Evolutionary conservation across 2,329 filamentous ascomycete species (phyloP), one percentile per base, ranked within the genome.

Genomic region (Ceratocystis smalleyi): DNA sequence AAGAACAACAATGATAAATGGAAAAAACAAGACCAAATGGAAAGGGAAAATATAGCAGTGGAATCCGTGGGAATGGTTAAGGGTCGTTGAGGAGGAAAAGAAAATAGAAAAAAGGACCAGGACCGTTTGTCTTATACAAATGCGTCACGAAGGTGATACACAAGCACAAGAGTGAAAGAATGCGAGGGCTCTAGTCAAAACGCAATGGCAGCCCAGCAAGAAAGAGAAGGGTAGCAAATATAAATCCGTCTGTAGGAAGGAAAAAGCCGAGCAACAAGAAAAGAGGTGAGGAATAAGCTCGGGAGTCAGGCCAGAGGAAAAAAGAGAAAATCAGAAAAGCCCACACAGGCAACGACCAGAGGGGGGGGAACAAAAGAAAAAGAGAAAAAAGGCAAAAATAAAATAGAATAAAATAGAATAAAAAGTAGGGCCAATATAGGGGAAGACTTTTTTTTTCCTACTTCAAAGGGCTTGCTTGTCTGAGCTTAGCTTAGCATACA

Each of bases 281-380:
- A 57, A 35, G 24, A n/a, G 27, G 27, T 32, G 54, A 57, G 19
- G 27, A 54, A 57, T 57, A 57, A 19, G 24, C 54, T 35, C 8
- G 47, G 49, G 49, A 54, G 54, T 63, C 22, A 59, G 51, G 45
- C 54, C 54, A 57, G 62, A 43, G 49, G 45, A 62, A 63, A 57
- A 43, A 43, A 55, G 43, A 43, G 62, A 63, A 63, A 63, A 30
- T 57, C 55, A 43, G 12, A 57, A 63, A 27, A 63, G 62, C 43
- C 47, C 47, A 57, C 12, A 55, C 27, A 57, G 24, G 19, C 27
- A 57, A 24, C 27, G 47, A 51, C 47, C 35, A 40, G 19, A 19
- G 45, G 8, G 45, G 19, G 45, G 17, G 7, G 22, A 17, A 24
- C 8, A 19, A 49, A 51, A 24, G 4, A 51, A 24, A 0, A 17